Evolutionary conservation across 106 monocot species (phyloP).

Genomic region (Acorus calamus): DNA sequence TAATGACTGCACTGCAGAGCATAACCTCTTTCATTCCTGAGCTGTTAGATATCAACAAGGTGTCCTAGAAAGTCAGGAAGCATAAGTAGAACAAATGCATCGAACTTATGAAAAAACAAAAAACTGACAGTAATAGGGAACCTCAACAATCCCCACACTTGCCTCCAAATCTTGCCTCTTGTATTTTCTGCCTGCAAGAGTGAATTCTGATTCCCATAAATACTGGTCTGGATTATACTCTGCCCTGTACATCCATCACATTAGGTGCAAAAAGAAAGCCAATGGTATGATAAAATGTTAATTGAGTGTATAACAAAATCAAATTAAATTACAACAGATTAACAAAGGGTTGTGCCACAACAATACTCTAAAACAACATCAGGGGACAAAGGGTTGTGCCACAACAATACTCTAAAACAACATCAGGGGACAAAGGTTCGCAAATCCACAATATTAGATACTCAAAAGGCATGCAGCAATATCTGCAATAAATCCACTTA

Average conservation of each 20-base stretch:
- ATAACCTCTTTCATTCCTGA: slow-evolving; percentile 78
- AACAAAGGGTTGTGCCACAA: no score
- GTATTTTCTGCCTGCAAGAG: slow-evolving; percentile 92
- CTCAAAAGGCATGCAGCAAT: no score
- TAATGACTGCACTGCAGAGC: slow-evolving; percentile 90
- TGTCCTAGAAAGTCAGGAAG: slow-evolving; percentile 11
- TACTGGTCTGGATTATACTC: slow-evolving; percentile 93
- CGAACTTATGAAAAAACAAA: slow-evolving; percentile 6
- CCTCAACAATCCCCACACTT: slow-evolving; percentile 72
- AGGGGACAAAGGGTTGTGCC: no score
- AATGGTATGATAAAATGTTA: no score
- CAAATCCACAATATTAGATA: no score
- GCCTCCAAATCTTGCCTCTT: slow-evolving; percentile 97
- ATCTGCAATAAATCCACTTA: no score
- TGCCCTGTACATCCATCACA: slow-evolving; percentile 58
- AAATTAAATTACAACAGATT: no score
- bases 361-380: no score
- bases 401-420: no score
- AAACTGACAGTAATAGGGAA: slow-evolving; percentile 29
- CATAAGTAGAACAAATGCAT: background rate
- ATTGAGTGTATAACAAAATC: no score
- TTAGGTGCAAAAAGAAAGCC: slow-evolving; percentile 1
- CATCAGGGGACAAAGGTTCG: no score
- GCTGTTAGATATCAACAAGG: slow-evolving; percentile 42
- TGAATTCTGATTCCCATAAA: slow-evolving; percentile 96